Base-by-base conservation (phyloP, 2,329 filamentous ascomycete genomes). In the Tolypocladium paradoxum region DNA sequence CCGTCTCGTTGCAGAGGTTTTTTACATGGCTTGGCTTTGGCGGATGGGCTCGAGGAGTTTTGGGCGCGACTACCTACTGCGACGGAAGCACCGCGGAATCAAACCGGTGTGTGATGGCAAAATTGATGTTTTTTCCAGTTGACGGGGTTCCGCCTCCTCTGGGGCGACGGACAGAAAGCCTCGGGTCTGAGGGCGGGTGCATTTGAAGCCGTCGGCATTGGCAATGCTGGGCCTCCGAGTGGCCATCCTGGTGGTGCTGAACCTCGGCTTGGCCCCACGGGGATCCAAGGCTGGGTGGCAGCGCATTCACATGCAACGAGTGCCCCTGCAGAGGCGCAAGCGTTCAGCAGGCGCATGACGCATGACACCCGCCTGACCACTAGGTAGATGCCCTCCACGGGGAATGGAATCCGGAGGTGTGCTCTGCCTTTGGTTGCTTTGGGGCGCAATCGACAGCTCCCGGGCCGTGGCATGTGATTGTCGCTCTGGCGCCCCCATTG, bases 211-310 rank as follows among this genome's bases (percentile, higher is more conserved):
- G 38, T 16, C 38, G 22, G 27, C 18, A 33, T 54, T 54, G 53
- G 34, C 53, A 54, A 54, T 54, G 50, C 50, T 46, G 50, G 35
- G 24, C 20, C 50, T 50, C 51, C 49, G 51, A 55, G 48, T 55
- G 51, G 54, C 40, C 22, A n/a, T 49, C 34, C 35, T 35, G 48
- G 35, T 33, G 4, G 33, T 24, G 20, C n/a, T 38, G 40, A 27
- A 29, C 40, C 40, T 45, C 31, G 31, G 31, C 31, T 33, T 33
- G 31, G 31, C 31, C 31, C 31, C 43, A 46, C 27, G 6, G 43
- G 43, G 27, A 46, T 31, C 43, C 43, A 46, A 46, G 24, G 24
- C 38, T n/a, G 40, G 40, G 22, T 7, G 6, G 24, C 43, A 7
- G 11, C 20, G 38, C n/a, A 27, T 45, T 46, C 43, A 46, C 43